These are phyloP conservation scores for Amanita thiersii DNA, from an alignment of 768 basidiomycete genomes.

Conservation along the genomic window DNA sequence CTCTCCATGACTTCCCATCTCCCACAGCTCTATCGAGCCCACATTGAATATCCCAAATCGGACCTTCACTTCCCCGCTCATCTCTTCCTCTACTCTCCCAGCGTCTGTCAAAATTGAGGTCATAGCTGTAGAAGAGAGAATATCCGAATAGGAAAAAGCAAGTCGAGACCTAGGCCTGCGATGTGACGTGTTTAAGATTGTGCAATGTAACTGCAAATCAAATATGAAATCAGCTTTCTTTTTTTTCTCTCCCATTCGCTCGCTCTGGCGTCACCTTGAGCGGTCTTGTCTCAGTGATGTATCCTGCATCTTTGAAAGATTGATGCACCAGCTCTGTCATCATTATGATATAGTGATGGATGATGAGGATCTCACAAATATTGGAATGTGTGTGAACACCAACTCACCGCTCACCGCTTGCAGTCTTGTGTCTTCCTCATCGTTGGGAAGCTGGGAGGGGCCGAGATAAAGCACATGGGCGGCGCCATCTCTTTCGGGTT, in stretches of 20 bases:
- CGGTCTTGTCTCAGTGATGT: conserved; percentile 37
- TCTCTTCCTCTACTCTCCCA: no score
- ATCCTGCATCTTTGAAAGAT: conserved; percentile 32
- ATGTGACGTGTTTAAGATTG: conserved; percentile 39
- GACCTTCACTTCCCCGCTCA: no score
- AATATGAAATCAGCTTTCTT: conserved; percentile 4
- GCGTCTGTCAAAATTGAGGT: neutral
- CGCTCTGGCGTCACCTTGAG: conserved; percentile 31
- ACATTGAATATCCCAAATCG: conserved; percentile 48
- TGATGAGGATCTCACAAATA: neutral
- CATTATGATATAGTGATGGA: no score
- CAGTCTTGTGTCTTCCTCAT: conserved; percentile 17
- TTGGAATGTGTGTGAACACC: neutral
- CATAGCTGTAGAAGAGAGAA: conserved; percentile 16
- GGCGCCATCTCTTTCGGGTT: conserved; percentile 17
- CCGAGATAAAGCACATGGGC: conserved; percentile 55
- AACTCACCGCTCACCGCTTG: conserved; percentile 22
- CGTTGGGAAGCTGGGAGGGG: conserved; percentile 26
- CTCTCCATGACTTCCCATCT: conserved; percentile 60
- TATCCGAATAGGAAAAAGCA: conserved; percentile 31
- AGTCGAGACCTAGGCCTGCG: conserved; percentile 26
- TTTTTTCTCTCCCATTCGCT: neutral
- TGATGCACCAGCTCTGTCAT: conserved; percentile 36
- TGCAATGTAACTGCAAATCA: conserved; percentile 35
- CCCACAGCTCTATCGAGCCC: conserved; percentile 54